phyloP scores from a whole-genome alignment of 495 filamentous ascomycete species.

The Paragyromitra xinjiangensis region DNA sequence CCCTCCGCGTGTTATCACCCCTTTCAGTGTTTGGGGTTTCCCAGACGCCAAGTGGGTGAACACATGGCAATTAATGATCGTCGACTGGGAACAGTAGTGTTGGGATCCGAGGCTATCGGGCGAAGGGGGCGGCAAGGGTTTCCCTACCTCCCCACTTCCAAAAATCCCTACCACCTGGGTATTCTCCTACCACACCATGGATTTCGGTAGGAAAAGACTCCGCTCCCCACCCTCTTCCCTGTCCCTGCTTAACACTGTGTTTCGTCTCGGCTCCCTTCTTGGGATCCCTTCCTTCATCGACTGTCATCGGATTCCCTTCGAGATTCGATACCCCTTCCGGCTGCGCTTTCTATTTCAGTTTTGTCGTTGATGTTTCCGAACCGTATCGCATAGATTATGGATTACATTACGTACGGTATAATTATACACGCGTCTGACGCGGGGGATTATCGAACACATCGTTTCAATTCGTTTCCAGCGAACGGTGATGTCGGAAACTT shows the following conservation, averaged over 20 bases:
- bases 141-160: slow-evolving; percentile 22
- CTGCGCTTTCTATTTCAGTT: slow-evolving; percentile 38
- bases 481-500: slow-evolving; percentile 24
- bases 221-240: slow-evolving; percentile 1
- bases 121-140: slow-evolving; percentile 40
- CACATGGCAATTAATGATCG: slow-evolving; percentile 49
- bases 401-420: slow-evolving; percentile 48
- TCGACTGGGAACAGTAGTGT: slow-evolving; percentile 39
- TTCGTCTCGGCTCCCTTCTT: slow-evolving; percentile 38
- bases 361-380: slow-evolving; percentile 34
- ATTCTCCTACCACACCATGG: slow-evolving; percentile 8
- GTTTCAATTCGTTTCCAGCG: slow-evolving; percentile 14
- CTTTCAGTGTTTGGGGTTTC: slow-evolving; percentile 43
- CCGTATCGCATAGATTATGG: slow-evolving; percentile 42
- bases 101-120: slow-evolving; percentile 32
- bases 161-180: slow-evolving; percentile 21
- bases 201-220: slow-evolving; percentile 19
- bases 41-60: slow-evolving; percentile 34
- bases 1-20: slow-evolving; percentile 45
- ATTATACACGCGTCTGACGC: slow-evolving; percentile 21
- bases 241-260: slow-evolving; percentile 9
- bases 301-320: slow-evolving; percentile 22
- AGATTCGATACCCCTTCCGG: slow-evolving; percentile 32
- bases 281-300: slow-evolving; percentile 22
- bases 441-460: not conserved